Base-by-base conservation (phyloP, 345 rosid species). In the Eucalyptus rudis region DNA sequence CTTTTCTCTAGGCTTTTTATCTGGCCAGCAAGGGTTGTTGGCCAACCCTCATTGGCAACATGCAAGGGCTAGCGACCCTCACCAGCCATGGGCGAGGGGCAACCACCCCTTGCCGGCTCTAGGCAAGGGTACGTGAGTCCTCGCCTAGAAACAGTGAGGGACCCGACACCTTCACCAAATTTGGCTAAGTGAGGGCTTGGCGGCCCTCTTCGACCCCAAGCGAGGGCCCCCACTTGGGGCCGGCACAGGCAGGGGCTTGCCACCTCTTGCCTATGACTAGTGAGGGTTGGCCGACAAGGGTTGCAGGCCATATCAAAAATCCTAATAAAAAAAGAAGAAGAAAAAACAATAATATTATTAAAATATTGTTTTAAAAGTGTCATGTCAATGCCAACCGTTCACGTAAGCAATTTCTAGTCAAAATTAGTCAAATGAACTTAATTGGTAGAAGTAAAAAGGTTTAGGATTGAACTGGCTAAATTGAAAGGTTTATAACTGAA, bases 131-230 rank as follows among this genome's bases (percentile, higher is more conserved):
- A 1, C 0, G 0, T 6, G 19, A 51, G 54, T 51, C 54, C 54
- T 51, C 1, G 1, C 8, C 54, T 0, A 50, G 0, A 50, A 51
- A 51, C 0, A 3, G 1, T 1, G 7, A 50, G 52, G 52, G 52
- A 50, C 19, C 0, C 0, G 3, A 50, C 1, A 1, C 54, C 54
- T 50, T 50, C 49, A 1, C 54, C 0, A 51, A 1, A 51, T 51
- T 0, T 51, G 8, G 54, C 54, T 16, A 51, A 51, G 20, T 1
- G 20, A 51, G 54, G 54, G 20, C 59, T 51, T 51, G 22, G 22
- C 20, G 4, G 1, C 54, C 54, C 54, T 51, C 22, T 8, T 51
- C 22, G 2, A 51, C 20, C 54, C 8, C 22, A 51, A 51, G 54
- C 1, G 4, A 51, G 54, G n/a, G n/a, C n/a, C n/a, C n/a, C n/a